phyloP scores from a whole-genome alignment of 2,329 filamentous ascomycete genomes.

The Penicillium sp. region DNA sequence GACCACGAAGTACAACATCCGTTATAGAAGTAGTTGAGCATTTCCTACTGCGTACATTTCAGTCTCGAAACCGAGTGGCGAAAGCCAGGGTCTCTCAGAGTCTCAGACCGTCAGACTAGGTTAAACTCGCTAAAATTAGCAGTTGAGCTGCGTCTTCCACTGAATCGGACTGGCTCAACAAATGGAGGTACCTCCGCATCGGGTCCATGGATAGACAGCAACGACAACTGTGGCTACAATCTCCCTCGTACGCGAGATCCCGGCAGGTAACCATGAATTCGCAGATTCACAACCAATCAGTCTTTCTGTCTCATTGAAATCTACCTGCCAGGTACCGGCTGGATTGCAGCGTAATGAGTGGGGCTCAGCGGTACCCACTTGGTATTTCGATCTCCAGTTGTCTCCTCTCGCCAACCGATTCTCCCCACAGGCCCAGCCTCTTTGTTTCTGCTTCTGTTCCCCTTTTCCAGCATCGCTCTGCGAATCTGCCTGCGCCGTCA shows the following conservation, averaged over 20 bases:
- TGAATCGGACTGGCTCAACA: neutral
- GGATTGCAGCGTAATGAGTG: neutral
- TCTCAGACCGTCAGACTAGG: too few relatives aligned
- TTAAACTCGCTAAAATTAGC: neutral
- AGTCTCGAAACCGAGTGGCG: neutral
- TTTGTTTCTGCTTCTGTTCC: conserved; percentile 11
- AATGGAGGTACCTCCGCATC: neutral
- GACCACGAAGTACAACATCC: too few relatives aligned
- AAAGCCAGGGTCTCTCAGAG: too few relatives aligned
- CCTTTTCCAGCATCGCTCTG: conserved; percentile 6
- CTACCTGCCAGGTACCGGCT: neutral
- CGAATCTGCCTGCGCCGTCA: neutral
- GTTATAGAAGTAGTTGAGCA: too few relatives aligned
- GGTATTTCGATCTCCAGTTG: neutral
- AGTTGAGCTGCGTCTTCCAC: neutral
- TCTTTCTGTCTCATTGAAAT: too few relatives aligned
- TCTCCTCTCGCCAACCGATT: neutral
- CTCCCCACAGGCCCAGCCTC: conserved; percentile 22
- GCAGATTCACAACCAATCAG: neutral
- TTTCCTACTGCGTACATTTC: neutral
- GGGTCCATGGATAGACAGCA: neutral
- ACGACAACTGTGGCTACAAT: neutral
- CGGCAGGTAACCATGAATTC: neutral
- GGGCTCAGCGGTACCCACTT: neutral
- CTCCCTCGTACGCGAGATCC: neutral